Conservation (phyloP, 805 yeast genomes). For the Saccharomycopsis sp. region DNA sequence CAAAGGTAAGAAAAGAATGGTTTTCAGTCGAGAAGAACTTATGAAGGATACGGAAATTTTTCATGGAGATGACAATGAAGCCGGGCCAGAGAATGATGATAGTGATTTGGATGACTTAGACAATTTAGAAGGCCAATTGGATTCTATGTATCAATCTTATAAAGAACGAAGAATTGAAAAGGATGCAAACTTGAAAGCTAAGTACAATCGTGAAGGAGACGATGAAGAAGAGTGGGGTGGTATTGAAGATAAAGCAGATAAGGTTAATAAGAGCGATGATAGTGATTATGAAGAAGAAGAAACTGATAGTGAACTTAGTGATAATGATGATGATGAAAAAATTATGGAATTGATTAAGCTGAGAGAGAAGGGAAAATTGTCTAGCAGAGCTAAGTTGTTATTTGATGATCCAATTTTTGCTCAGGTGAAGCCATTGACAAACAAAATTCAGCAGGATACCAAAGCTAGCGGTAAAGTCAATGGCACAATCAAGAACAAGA, state of each 20-base stretch:
- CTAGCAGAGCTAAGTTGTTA: constrained; percentile 37
- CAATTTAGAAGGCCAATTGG: constrained; percentile 73
- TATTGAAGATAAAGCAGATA: constrained; percentile 43
- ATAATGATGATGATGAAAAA: constrained; percentile 68
- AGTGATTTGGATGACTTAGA: constrained; percentile 48
- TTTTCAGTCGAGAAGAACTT: constrained; percentile 51
- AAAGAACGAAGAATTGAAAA: constrained; percentile 61
- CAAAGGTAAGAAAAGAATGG: constrained; percentile 65
- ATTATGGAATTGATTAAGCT: constrained; percentile 49
- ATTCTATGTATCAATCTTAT: constrained; percentile 70
- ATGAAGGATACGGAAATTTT: constrained; percentile 51
- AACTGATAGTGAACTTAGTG: constrained; percentile 34
- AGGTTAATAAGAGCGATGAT: constrained; percentile 21
- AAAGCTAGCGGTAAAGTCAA: constrained; percentile 24
- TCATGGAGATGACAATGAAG: constrained; percentile 36
- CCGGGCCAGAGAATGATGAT: constrained; percentile 23
- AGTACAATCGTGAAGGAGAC: constrained; percentile 65
- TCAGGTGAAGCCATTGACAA: constrained; percentile 5
- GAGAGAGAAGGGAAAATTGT: constrained; percentile 39
- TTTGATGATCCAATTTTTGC: constrained; percentile 47
- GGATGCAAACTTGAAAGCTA: constrained; percentile 64
- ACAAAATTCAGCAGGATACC: constrained; percentile 2
- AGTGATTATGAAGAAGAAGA: constrained; percentile 37
- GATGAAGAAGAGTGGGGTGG: constrained; percentile 79
- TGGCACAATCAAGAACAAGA: constrained; percentile 21